These are phyloP conservation scores for Naematelia encephala DNA, from an alignment of 768 basidiomycete species.

Conservation along the genomic window DNA sequence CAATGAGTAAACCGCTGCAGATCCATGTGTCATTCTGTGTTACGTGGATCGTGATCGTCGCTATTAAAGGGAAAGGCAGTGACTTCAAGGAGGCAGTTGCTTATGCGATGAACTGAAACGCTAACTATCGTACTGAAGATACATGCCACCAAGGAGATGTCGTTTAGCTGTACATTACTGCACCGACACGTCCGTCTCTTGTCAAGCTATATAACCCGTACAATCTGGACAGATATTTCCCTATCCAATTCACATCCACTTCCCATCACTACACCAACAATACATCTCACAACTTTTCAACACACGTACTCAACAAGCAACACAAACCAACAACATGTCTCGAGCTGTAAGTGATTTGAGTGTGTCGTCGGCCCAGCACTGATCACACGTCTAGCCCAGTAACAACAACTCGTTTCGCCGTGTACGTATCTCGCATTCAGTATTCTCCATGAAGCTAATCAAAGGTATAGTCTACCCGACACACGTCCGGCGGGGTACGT, in stretches of 20 bases:
- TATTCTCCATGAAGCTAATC: too few species aligned
- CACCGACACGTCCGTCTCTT: neutral
- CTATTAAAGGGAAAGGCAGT: neutral
- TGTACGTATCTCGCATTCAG: neutral
- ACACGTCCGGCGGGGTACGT: too few species aligned
- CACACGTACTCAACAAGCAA: neutral
- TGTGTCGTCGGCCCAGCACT: neutral
- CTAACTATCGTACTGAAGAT: neutral
- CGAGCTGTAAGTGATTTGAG: neutral
- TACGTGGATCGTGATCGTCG: too few species aligned
- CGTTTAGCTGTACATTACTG: neutral
- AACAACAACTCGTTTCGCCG: too few species aligned
- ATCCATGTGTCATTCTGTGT: too few species aligned
- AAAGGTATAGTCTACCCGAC: too few species aligned
- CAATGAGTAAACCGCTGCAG: too few species aligned
- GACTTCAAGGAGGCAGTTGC: neutral
- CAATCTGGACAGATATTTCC: neutral
- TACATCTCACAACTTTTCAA: neutral
- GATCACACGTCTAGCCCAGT: neutral
- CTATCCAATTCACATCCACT: neutral
- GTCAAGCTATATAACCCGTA: neutral
- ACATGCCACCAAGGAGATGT: neutral
- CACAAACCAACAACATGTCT: neutral
- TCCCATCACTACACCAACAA: neutral
- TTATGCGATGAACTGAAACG: neutral